phyloP scores from a whole-genome alignment of 306 rosid genomes.

The Malus sylvestris region DNA sequence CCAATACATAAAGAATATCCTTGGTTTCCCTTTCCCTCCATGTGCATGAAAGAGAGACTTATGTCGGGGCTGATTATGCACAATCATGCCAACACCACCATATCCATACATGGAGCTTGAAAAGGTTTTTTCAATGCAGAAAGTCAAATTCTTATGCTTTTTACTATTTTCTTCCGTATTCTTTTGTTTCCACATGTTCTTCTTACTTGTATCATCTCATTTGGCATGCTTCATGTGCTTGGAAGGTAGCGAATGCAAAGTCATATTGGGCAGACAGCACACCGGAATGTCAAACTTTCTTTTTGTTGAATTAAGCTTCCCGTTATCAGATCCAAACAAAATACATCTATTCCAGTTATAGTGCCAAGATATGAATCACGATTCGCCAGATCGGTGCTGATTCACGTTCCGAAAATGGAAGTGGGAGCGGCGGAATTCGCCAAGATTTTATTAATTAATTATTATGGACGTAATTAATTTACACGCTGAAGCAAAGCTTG shows the following conservation, averaged over 20 bases:
- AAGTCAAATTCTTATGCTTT: constrained; percentile 42
- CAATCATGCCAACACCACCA: constrained; percentile 51
- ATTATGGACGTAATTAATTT: no score
- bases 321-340: constrained; percentile 35
- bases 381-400: not conserved
- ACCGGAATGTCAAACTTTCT: constrained; percentile 1
- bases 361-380: not conserved
- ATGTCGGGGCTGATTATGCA: constrained; percentile 40
- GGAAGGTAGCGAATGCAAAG: constrained; percentile 31
- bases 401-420: not conserved
- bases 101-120: constrained; percentile 36
- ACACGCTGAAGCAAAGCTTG: no score
- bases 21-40: constrained; percentile 16
- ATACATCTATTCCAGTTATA: not conserved
- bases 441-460: no score
- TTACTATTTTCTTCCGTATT: not conserved
- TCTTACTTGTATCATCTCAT: constrained; percentile 1
- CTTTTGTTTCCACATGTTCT: constrained; percentile 24
- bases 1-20: constrained; percentile 7
- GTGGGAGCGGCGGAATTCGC: not conserved
- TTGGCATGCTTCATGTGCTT: constrained; percentile 43
- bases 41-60: constrained; percentile 9
- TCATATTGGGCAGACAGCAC: constrained; percentile 23
- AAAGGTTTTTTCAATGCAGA: constrained; percentile 23
- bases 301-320: constrained; percentile 28